phyloP scores from a whole-genome alignment of 2,329 filamentous ascomycete genomes.

The Helotiales sp. region DNA sequence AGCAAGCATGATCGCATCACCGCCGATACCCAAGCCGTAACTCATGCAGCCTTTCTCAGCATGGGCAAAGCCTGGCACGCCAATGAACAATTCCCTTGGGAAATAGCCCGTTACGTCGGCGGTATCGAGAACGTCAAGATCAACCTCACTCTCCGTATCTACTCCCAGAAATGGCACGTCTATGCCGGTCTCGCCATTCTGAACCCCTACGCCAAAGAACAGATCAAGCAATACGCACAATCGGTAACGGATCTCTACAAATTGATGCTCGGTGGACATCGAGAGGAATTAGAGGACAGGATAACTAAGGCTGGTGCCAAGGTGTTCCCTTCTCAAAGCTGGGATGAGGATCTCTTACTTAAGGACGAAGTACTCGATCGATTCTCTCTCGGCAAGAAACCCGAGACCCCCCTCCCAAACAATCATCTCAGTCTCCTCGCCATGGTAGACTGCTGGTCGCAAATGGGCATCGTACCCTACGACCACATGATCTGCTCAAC shows the following conservation, averaged over 20 bases:
- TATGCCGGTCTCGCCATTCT: constrained; percentile 97
- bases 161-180: constrained; percentile 99
- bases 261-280: constrained; percentile 88
- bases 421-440: constrained; percentile 92
- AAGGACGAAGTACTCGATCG: constrained; percentile 82
- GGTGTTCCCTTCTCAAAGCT: constrained; percentile 64
- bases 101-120: constrained; percentile 91
- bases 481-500: constrained; percentile 99
- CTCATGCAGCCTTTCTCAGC: constrained; percentile 92
- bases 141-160: constrained; percentile 96
- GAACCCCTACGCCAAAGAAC: constrained; percentile 88
- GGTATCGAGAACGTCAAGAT: constrained; percentile 99
- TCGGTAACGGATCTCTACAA: constrained; percentile 95
- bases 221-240: constrained; percentile 92
- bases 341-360: constrained; percentile 70
- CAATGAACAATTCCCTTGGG: constrained; percentile 95
- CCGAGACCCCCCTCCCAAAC: constrained; percentile 69
- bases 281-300: constrained; percentile 72
- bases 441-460: constrained; percentile 99
- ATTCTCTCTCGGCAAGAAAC: constrained; percentile 79
- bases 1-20: constrained; percentile 94
- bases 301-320: constrained; percentile 80
- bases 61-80: constrained; percentile 99
- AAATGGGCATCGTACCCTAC: constrained; percentile 90
- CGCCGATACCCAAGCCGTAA: constrained; percentile 96